These are phyloP conservation scores for Carex kokanica DNA, from an alignment of 176 grass and related monocot genomes.

Conservation along the genomic window DNA sequence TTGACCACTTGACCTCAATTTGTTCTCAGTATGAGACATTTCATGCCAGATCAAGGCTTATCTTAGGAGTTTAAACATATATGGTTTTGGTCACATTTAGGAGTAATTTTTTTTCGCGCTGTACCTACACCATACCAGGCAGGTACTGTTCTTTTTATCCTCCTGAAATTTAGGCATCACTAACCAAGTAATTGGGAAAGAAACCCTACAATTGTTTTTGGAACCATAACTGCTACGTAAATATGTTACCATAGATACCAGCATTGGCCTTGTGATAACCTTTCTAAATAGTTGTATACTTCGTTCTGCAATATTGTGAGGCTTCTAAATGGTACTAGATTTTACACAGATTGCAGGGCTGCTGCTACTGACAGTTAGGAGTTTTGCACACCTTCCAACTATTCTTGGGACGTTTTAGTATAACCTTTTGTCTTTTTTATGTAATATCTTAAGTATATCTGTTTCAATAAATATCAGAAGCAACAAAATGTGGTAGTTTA, in stretches of 20 bases:
- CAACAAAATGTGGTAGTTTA: too few species aligned
- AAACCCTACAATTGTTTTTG: not conserved
- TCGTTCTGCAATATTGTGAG: not conserved
- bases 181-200: not conserved
- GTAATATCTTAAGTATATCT: not conserved
- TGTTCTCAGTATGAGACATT: not conserved
- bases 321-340: not conserved
- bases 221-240: not conserved
- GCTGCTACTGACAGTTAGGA: not conserved
- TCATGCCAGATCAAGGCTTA: not conserved
- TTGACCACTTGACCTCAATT: not conserved
- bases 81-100: not conserved
- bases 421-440: not conserved
- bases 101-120: not conserved
- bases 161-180: not conserved
- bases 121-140: not conserved
- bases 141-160: not conserved
- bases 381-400: not conserved
- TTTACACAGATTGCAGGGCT: not conserved
- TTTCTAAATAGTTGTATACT: not conserved
- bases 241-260: not conserved
- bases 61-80: not conserved
- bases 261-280: not conserved
- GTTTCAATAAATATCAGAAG: not conserved
- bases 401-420: not conserved